Base-by-base conservation (phyloP, 305 asterid genomes). In the Fraxinus xanthoxyloides region DNA sequence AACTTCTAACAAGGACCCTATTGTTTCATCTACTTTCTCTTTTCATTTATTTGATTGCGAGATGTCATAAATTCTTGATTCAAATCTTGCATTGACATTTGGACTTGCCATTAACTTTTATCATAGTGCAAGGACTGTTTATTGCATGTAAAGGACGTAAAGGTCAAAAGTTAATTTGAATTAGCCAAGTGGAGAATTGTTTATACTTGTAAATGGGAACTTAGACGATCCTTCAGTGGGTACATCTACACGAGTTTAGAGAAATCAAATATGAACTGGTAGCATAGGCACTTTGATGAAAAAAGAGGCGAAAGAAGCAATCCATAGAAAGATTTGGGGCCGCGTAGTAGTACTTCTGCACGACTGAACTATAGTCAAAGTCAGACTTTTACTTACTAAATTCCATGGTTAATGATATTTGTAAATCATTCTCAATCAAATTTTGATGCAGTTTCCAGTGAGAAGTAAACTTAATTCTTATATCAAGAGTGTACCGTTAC, bases 1-100 rank as follows among this genome's bases (percentile, higher is more conserved):
- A 86, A 80, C 75, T 88, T 80, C 85, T 83, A 77, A 79, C 75
- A 70, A 34, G 78, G 24, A 51, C 63, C 76, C n/a, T 51, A 13
- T 23, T 51, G 17, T 15, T 46, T 32, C 8, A 30, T 56, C 5
- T 5, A 1, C 30, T 67, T 85, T 81, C 78, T 81, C 63, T 3
- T 13, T 63, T 21, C 23, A 19, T 2, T 54, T 54, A 46, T 46
- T 46, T 19, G 28, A 56, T 19, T 19, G 67, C 0, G 69, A 59
- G 4, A 2, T 59, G 69, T 13, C 30, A 59, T 51, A n/a, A 51
- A 17, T 17, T 54, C 10, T 54, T 59, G 70, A 2, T 7, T 59
- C 5, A 23, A 59, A 21, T 19, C 70, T 59, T 59, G 28, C 70
- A 59, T 59, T 59, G 30, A 59, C 73, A 24, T 65, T 0, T 59